These are phyloP conservation scores for Cercis canadensis DNA, from an alignment of 306 rosid genomes.

Conservation along the genomic window DNA sequence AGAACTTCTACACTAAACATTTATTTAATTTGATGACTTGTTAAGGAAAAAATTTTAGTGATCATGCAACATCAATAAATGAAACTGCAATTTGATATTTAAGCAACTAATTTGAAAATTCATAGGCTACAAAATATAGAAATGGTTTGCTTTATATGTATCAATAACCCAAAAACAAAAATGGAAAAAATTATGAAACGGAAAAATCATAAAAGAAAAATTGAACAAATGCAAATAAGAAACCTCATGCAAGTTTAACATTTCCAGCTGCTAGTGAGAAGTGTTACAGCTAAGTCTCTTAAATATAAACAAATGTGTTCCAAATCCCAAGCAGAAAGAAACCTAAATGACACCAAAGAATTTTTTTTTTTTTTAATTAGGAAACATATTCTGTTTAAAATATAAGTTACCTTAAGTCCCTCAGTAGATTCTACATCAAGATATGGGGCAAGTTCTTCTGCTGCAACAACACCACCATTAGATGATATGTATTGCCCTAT, in stretches of 20 bases:
- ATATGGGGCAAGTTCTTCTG: constrained; percentile 97
- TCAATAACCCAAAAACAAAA: background rate
- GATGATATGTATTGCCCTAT: constrained; percentile 93
- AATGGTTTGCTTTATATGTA: background rate
- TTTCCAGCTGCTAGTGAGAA: constrained; percentile 8
- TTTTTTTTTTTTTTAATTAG: background rate
- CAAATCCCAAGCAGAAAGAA: constrained; percentile 15
- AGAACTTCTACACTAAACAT: background rate
- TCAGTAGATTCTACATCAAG: constrained; percentile 68
- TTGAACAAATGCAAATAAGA: background rate
- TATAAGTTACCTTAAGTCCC: constrained; percentile 54
- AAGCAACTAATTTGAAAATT: background rate
- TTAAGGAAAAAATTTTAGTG: too few species aligned
- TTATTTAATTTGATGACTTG: background rate
- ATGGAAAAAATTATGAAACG: background rate
- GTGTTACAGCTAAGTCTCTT: background rate
- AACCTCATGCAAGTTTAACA: background rate
- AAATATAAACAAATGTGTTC: background rate
- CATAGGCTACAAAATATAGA: constrained; percentile 5
- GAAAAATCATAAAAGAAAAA: constrained; percentile 6
- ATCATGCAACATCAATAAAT: background rate
- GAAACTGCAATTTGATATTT: background rate
- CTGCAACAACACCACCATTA: constrained; percentile 93
- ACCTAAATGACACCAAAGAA: constrained; percentile 9
- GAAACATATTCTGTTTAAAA: constrained; percentile 20